These are phyloP conservation scores for Nelumbo lutea DNA, from an alignment of 164 flowering plant species.

Conservation along the genomic window DNA sequence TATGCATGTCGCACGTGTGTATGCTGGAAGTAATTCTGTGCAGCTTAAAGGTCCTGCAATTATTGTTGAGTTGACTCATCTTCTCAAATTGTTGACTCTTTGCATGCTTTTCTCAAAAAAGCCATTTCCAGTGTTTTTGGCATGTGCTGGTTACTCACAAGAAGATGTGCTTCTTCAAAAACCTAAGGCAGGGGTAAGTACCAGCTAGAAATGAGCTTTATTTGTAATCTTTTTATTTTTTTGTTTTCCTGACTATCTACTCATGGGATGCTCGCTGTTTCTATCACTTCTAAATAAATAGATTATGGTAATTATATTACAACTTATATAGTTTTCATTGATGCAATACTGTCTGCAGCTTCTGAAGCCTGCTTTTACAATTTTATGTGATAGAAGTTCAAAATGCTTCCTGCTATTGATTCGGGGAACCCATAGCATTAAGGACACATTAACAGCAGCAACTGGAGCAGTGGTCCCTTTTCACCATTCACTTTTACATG, in stretches of 20 bases:
- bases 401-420: conserved; percentile 81
- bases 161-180: conserved; percentile 86
- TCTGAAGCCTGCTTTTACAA: conserved; percentile 93
- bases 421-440: conserved; percentile 95
- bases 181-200: conserved; percentile 91
- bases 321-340: conserved; percentile 1
- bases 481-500: too few species aligned
- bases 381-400: conserved; percentile 56
- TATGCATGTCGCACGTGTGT: conserved; percentile 74
- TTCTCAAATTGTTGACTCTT: conserved; percentile 61
- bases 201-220: too few species aligned
- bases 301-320: neutral
- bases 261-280: neutral
- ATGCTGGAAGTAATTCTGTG: conserved; percentile 65
- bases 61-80: conserved; percentile 44
- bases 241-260: neutral
- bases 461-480: conserved; percentile 25
- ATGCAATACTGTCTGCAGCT: neutral
- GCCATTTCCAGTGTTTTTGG: conserved; percentile 88
- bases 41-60: conserved; percentile 69
- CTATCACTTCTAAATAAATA: neutral
- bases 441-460: conserved; percentile 91
- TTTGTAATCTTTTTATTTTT: too few species aligned
- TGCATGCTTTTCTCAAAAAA: conserved; percentile 93
- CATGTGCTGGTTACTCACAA: conserved; percentile 62